Conservation (phyloP, 768 basidiomycete species). For the Tricholoma sp. region DNA sequence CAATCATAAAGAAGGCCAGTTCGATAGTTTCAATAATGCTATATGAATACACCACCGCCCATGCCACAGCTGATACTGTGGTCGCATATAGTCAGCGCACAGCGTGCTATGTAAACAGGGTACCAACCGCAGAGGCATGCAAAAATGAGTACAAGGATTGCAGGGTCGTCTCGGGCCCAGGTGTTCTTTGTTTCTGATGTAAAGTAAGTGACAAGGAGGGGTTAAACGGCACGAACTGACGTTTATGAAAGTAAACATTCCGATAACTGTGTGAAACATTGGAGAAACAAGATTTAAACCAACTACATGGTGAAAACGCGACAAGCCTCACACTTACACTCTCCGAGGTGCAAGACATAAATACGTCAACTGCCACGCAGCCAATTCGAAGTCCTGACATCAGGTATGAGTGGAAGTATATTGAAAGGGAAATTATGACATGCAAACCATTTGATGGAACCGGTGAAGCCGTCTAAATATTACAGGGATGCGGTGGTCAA, state of each 20-base stretch:
- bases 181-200: conserved; percentile 90
- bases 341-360: conserved; percentile 86
- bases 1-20: conserved; percentile 75
- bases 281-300: conserved; percentile 16
- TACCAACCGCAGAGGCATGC: conserved; percentile 68
- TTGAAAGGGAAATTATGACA: background rate
- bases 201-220: background rate
- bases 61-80: conserved; percentile 74
- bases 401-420: background rate
- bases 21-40: conserved; percentile 48
- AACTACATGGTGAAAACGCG: background rate
- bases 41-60: conserved; percentile 81
- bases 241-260: conserved; percentile 97
- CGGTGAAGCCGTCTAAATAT: conserved; percentile 77
- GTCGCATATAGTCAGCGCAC: conserved; percentile 2
- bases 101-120: background rate
- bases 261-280: conserved; percentile 66
- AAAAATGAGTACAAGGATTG: conserved; percentile 82
- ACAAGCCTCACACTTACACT: conserved; percentile 54
- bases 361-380: conserved; percentile 94
- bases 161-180: conserved; percentile 97
- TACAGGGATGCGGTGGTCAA: conserved; percentile 62
- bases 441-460: conserved; percentile 80
- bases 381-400: conserved; percentile 89
- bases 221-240: conserved; percentile 39